A percentile compares a stretch with the other conserved stretches of the same genome.
Conservation (phyloP, 129 eudicot species). For the Helianthus annuus region DNA sequence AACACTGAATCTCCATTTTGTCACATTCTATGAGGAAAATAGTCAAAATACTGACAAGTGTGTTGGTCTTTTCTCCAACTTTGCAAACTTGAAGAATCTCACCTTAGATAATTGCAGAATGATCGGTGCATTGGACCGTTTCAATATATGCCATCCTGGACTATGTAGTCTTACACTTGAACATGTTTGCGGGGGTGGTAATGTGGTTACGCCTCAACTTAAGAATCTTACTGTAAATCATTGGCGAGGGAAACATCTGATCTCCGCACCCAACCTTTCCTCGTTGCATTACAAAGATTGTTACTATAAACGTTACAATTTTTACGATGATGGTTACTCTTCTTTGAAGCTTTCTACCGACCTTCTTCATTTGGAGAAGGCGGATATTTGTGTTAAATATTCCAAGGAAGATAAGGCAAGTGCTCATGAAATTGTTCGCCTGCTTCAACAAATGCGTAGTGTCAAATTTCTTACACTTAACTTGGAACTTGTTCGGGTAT, state of each 20-base stretch:
- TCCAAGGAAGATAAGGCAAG: background rate
- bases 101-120: background rate
- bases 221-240: background rate
- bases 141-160: conserved; percentile 6
- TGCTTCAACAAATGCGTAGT: conserved; percentile 1
- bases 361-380: conserved; percentile 18
- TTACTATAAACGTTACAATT: no score
- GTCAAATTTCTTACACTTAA: conserved; percentile 23
- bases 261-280: conserved; percentile 18
- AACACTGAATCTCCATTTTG: background rate
- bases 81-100: conserved; percentile 19
- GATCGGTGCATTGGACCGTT: background rate
- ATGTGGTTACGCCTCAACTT: conserved; percentile 26
- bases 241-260: background rate
- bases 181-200: background rate
- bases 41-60: background rate
- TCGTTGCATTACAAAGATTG: background rate
- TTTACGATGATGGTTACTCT: background rate
- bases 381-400: background rate
- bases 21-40: background rate
- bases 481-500: background rate
- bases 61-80: conserved; percentile 13
- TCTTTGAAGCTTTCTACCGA: background rate
- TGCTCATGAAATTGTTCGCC: background rate
- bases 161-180: background rate